Conservation (phyloP, 345 rosid genomes). For the Gossypium turneri region DNA sequence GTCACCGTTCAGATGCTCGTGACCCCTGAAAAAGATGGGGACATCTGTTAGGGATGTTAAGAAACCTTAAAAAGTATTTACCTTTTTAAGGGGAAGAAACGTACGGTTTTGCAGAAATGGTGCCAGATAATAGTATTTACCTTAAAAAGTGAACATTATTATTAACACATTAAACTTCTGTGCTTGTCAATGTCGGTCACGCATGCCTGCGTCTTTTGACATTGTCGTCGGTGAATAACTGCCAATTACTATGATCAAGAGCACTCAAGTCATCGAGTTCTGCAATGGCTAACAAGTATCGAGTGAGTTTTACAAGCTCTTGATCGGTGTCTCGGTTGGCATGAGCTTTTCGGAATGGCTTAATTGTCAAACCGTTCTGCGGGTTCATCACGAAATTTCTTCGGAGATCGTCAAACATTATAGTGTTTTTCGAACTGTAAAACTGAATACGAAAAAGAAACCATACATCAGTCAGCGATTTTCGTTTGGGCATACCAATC, state of each 20-base stretch:
- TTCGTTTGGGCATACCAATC: background rate
- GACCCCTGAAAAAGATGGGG: background rate
- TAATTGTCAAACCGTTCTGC: slow-evolving; percentile 78
- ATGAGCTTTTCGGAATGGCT: slow-evolving; percentile 86
- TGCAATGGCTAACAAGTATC: slow-evolving; percentile 79
- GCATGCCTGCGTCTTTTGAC: slow-evolving; percentile 68
- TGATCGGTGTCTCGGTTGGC: slow-evolving; percentile 76
- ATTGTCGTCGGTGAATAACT: slow-evolving; percentile 51
- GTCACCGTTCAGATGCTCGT: background rate
- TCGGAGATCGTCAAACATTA: slow-evolving; percentile 90
- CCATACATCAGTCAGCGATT: background rate
- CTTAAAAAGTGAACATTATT: slow-evolving; percentile 17
- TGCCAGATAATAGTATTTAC: slow-evolving; percentile 5
- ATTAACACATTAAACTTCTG: slow-evolving; percentile 4
- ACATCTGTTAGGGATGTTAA: background rate
- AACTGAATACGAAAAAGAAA: slow-evolving; percentile 41
- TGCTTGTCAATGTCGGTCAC: slow-evolving; percentile 24
- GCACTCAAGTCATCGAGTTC: slow-evolving; percentile 69
- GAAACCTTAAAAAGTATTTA: no score
- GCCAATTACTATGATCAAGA: slow-evolving; percentile 80
- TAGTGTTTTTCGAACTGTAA: slow-evolving; percentile 75
- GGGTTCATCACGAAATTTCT: slow-evolving; percentile 96
- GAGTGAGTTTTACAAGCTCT: slow-evolving; percentile 83
- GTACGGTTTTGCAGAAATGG: background rate
- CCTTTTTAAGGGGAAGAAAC: background rate